These are phyloP conservation scores for Candida vartiovaarae DNA, from an alignment of 805 yeast genomes.

Conservation along the genomic window DNA sequence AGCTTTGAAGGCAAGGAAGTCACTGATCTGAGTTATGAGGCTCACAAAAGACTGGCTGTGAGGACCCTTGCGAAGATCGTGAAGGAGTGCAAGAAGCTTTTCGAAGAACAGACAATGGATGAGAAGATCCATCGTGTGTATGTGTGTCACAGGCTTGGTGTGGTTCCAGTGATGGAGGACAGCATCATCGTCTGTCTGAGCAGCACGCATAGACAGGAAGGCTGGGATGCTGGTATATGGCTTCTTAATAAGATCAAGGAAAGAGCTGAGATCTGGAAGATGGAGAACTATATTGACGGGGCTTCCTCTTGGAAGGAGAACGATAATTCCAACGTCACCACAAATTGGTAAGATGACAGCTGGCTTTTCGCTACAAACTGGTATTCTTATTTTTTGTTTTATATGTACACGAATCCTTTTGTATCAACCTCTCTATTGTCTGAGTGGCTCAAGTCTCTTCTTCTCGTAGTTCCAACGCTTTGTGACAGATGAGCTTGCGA, in stretches of 20 bases:
- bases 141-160: constrained; percentile 39
- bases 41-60: constrained; percentile 36
- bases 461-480: constrained; percentile 56
- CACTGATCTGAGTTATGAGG: constrained; percentile 36
- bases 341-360: not conserved
- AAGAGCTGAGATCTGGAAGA: constrained; percentile 44
- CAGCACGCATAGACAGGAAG: constrained; percentile 39
- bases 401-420: not conserved
- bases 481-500: constrained; percentile 38
- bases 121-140: constrained; percentile 29
- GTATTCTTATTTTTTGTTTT: not conserved
- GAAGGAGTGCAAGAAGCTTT: constrained; percentile 24
- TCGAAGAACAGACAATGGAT: constrained; percentile 15
- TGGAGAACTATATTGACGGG: constrained; percentile 38
- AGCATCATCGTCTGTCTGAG: constrained; percentile 39
- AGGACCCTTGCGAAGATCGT: constrained; percentile 31
- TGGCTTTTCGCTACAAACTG: not conserved
- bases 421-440: not conserved
- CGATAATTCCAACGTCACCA: constrained; percentile 21
- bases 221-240: constrained; percentile 40
- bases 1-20: constrained; percentile 36
- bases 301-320: constrained; percentile 37
- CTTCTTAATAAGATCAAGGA: constrained; percentile 38
- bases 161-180: constrained; percentile 41
- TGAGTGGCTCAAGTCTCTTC: constrained; percentile 38